A percentile compares a stretch with the other conserved stretches of the same genome.
Conservation (phyloP, 2,329 filamentous ascomycete species). For the Monilinia laxa region DNA sequence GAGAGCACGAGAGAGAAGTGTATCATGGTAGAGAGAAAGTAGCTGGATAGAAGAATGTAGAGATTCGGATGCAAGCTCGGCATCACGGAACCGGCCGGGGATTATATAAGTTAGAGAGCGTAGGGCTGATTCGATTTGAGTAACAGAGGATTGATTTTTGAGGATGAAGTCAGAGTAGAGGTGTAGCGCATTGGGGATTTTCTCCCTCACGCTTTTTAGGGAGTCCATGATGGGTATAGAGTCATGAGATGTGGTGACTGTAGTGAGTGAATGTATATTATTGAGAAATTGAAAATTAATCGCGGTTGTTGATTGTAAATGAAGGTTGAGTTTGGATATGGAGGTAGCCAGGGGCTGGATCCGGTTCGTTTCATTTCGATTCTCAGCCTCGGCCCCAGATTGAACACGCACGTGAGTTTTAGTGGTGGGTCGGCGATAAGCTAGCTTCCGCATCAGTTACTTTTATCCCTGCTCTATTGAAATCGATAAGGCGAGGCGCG, state of each 20-base stretch:
- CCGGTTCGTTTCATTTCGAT: slow-evolving; percentile 8
- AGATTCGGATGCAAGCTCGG: slow-evolving; percentile 91
- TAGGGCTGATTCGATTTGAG: slow-evolving; percentile 90
- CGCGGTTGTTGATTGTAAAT: slow-evolving; percentile 7
- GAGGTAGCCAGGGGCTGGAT: slow-evolving; percentile 17
- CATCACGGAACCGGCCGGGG: slow-evolving; percentile 85
- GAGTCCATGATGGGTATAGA: slow-evolving; percentile 23
- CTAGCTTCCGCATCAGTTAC: background rate
- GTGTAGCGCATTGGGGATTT: slow-evolving; percentile 50
- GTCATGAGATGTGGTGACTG: background rate
- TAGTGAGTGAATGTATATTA: background rate
- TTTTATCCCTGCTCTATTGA: slow-evolving; percentile 10
- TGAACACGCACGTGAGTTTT: slow-evolving; percentile 18
- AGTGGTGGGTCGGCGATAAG: slow-evolving; percentile 20
- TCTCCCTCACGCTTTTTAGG: slow-evolving; percentile 25
- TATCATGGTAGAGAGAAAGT: slow-evolving; percentile 89
- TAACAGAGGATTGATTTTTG: slow-evolving; percentile 89
- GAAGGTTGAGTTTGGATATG: slow-evolving; percentile 4
- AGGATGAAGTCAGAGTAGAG: slow-evolving; percentile 89
- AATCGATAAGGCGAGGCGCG: slow-evolving; percentile 15
- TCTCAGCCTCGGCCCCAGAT: slow-evolving; percentile 22
- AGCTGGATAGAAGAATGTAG: slow-evolving; percentile 86
- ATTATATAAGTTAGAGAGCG: slow-evolving; percentile 95
- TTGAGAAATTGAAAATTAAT: background rate
- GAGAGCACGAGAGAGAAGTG: slow-evolving; percentile 68